Conservation (phyloP, 176 grass and related monocot species). For the Olyra latifolia region DNA sequence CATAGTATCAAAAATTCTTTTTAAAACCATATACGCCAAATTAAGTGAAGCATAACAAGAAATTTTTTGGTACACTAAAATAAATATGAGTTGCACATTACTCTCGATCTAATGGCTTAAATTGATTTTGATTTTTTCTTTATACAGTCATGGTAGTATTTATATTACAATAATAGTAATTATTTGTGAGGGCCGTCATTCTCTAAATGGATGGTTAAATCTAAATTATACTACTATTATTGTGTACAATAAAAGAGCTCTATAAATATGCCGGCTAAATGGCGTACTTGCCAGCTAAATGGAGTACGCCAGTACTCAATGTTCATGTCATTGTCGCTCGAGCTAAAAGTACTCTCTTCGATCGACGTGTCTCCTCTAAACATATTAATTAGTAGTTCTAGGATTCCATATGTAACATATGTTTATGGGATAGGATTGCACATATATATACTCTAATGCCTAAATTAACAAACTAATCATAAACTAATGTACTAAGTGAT, state of each 20-base stretch:
- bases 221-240: too few species aligned
- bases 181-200: too few species aligned
- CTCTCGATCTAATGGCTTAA: too few species aligned
- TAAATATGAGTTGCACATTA: too few species aligned
- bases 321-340: neutral
- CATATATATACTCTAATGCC: neutral
- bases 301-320: neutral
- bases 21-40: too few species aligned
- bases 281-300: neutral
- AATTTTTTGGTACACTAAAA: too few species aligned
- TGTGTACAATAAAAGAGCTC: too few species aligned
- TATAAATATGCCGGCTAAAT: too few species aligned
- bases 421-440: neutral
- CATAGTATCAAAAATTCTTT: neutral
- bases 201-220: too few species aligned
- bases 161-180: too few species aligned
- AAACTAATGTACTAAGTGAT: slow-evolving; percentile 1
- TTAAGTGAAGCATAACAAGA: neutral
- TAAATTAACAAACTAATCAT: neutral
- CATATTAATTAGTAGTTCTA: neutral
- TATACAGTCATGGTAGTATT: too few species aligned
- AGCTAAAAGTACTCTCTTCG: neutral
- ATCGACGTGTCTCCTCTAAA: neutral
- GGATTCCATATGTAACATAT: neutral
- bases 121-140: too few species aligned